Evolutionary conservation across 2,329 filamentous ascomycete genomes (phyloP), one percentile per base, ranked within the genome.

Genomic region (Aspergillus fructus): DNA sequence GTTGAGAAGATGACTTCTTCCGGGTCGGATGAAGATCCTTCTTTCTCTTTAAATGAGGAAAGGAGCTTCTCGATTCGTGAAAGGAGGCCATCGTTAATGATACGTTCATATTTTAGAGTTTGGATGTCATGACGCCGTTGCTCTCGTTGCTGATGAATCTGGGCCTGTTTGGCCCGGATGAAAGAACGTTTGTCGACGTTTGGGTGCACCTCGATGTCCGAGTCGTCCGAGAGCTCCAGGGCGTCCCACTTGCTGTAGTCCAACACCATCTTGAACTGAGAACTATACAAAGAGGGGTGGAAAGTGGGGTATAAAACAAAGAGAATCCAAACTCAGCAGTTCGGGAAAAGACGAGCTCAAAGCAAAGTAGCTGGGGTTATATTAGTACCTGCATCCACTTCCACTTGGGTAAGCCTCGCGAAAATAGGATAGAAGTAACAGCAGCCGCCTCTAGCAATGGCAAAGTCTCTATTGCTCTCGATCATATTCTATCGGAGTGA

Each of bases 181-280:
- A 99, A 99, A 60, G 93, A 97, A 51, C 89, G 86, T 77, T 99
- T 99, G 80, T 99, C 94, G 73, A 99, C 94, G 73, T 99, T 99
- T 59, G 94, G 94, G 76, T 99, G 94, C 51, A 97, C 94, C 79
- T 99, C 94, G 68, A 99, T 88, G 71, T 99, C 94, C 51, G 92
- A 97, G 78, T 99, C 94, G 77, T 99, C 94, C 70, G 91, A 96
- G 72, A 99, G 87, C 86, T 99, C 94, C 71, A 99, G 85, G 59
- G 89, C 88, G 74, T 97, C 81, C 81, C 81, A 84, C 72, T 84
- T 84, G 70, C 81, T 83, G 69, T 84, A 89, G 68, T 89, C 84
- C 61, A 89, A 80, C n/a, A 81, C 79, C 80, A 82, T 82, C 17
- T 64, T 70, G 60, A 56, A 34, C 17, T 8, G 21, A 49, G 47